Percentiles rank a stretch among this genome's conserved stretches.
Evolutionary conservation across 768 basidiomycete genomes (phyloP).

Genomic region (Tricholoma furcatifolium): DNA sequence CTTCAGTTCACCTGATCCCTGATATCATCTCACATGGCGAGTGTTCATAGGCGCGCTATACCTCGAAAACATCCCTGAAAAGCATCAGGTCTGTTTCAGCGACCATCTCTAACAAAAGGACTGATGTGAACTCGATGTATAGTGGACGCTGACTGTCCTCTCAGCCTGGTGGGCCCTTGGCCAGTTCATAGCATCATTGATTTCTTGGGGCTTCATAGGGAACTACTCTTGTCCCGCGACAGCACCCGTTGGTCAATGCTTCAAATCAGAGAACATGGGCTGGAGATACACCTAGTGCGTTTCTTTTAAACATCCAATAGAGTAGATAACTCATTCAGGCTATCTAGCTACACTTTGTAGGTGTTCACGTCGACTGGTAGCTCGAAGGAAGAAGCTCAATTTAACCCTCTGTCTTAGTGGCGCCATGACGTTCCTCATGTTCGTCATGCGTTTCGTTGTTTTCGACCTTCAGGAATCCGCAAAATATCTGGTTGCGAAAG

Average conservation of each 20-base stretch:
- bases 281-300: constrained; percentile 57
- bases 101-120: constrained; percentile 2
- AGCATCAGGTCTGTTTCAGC: constrained; percentile 33
- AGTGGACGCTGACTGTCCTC: constrained; percentile 56
- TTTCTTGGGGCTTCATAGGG: constrained; percentile 56
- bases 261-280: constrained; percentile 52
- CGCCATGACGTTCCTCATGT: constrained; percentile 48
- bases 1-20: not conserved
- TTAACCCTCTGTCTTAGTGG: constrained; percentile 35
- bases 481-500: constrained; percentile 57
- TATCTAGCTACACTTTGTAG: constrained; percentile 39
- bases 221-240: constrained; percentile 50
- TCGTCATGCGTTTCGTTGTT: constrained; percentile 51
- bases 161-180: constrained; percentile 56
- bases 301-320: constrained; percentile 5
- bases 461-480: constrained; percentile 61
- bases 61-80: constrained; percentile 42
- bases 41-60: constrained; percentile 37
- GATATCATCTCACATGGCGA: not conserved
- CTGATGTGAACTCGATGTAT: too few species aligned
- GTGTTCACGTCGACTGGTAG: constrained; percentile 1
- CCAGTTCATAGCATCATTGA: constrained; percentile 46
- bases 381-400: not conserved
- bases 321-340: not conserved
- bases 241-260: constrained; percentile 37